Evolutionary conservation across 306 rosid species (phyloP), one percentile per base, ranked within the genome.

Genomic region (Medicago lupulina): DNA sequence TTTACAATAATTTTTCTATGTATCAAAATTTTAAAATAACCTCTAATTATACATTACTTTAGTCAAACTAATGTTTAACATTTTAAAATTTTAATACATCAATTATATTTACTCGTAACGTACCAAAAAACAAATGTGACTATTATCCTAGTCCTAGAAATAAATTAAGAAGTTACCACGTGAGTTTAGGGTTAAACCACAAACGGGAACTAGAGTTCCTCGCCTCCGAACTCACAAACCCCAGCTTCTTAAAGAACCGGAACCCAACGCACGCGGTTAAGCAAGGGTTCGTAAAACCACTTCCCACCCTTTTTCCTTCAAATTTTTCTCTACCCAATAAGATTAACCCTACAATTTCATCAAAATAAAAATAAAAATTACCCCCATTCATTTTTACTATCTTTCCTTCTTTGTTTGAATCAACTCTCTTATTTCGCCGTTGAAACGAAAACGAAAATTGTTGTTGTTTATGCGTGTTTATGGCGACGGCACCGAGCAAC

Each of bases 401-500:
- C 8, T 14, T 59, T 59, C 6, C 64, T 2, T 21, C 9, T 59
- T 23, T 11, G 2, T 59, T 25, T 13, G 39, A 59, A 59, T 59
- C 65, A 59, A 23, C 39, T 18, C 23, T 58, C 16, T 25, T 58
- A 12, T 57, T 19, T 4, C 25, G 7, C 34, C 59, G 18, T 28
- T 14, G 60, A 47, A 31, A 34, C 47, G 63, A 31, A 51, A 14
- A 44, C 51, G 5, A 40, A 23, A 49, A 71, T 46, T 46, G 38
- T n/a, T 23, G 36, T 23, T 23, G 11, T 58, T 57, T 10, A 19
- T 55, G 62, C 59, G 25, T 9, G 25, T 9, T 19, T 13, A 63
- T 58, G 59, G 47, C 82, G 36, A 19, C 76, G 36, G 9, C 66
- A 11, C 57, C 82, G 7, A 7, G 41, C 36, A 74, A 17, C 60